phyloP scores from a whole-genome alignment of 805 yeast species.

The Allodekkera sacchari region DNA sequence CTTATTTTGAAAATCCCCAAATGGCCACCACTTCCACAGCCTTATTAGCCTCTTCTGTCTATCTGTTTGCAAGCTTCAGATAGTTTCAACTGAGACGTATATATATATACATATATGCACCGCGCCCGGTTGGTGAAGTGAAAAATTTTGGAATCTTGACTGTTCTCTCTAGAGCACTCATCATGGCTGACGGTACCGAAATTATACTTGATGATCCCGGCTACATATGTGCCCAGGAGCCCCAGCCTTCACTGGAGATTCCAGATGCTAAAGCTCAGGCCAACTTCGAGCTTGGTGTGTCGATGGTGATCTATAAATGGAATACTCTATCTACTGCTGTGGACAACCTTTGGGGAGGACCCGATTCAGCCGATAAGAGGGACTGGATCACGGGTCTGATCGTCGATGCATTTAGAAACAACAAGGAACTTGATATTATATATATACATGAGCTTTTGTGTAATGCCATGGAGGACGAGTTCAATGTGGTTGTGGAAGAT shows the following conservation, averaged over 20 bases:
- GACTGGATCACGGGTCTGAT: constrained; percentile 89
- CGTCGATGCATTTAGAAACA: constrained; percentile 63
- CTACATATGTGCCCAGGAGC: constrained; percentile 21
- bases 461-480: constrained; percentile 92
- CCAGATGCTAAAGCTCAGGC: constrained; percentile 64
- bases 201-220: constrained; percentile 25
- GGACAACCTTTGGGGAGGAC: constrained; percentile 92
- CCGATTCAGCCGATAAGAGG: constrained; percentile 81
- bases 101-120: too few relatives aligned
- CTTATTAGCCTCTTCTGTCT: too few relatives aligned
- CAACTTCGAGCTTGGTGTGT: constrained; percentile 84
- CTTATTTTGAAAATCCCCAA: too few relatives aligned
- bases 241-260: constrained; percentile 15
- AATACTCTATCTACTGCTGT: constrained; percentile 84
- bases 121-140: too few relatives aligned
- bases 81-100: too few relatives aligned
- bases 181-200: too few relatives aligned
- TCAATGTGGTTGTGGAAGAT: constrained; percentile 82
- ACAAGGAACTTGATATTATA: constrained; percentile 61
- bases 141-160: too few relatives aligned
- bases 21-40: too few relatives aligned
- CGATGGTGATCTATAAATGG: constrained; percentile 89
- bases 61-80: too few relatives aligned
- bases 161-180: background rate
- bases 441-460: constrained; percentile 78